Evolutionary conservation across 495 filamentous ascomycete genomes (phyloP).

Genomic region (Rhypophila decipiens): DNA sequence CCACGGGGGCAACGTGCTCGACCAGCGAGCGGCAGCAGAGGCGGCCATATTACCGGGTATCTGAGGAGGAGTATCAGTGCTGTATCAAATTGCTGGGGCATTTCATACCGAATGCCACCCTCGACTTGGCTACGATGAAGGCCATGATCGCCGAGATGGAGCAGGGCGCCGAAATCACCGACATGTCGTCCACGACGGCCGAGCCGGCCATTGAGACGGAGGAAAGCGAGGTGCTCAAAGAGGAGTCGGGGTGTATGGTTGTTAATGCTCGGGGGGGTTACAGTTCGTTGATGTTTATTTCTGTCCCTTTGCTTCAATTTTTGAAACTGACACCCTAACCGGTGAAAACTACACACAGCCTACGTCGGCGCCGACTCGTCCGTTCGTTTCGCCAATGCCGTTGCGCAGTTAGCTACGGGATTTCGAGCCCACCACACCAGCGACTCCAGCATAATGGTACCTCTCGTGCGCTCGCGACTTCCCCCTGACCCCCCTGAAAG

Average conservation of each 20-base stretch:
- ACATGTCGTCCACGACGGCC: neutral
- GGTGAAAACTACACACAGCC: too few species aligned
- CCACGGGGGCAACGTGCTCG: conserved; percentile 1
- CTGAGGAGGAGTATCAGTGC: conserved; percentile 9
- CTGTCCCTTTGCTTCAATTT: neutral
- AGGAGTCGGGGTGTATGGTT: conserved; percentile 8
- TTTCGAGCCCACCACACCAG: neutral
- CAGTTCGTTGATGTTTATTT: neutral
- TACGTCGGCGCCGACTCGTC: conserved; percentile 10
- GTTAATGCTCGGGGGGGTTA: conserved; percentile 4
- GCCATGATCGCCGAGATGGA: conserved; percentile 8
- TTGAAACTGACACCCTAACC: too few species aligned
- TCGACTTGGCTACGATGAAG: conserved; percentile 9
- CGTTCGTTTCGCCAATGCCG: conserved; percentile 7
- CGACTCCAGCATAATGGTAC: conserved; percentile 1
- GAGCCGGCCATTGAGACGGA: conserved; percentile 4
- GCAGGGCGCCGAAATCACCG: conserved; percentile 3
- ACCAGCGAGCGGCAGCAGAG: conserved; percentile 6
- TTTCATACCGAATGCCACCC: conserved; percentile 1
- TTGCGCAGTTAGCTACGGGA: neutral
- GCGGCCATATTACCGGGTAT: conserved; percentile 7
- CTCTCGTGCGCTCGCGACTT: neutral
- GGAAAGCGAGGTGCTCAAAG: conserved; percentile 7
- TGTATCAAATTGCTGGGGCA: conserved; percentile 6
- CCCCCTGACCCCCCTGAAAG: neutral